Base-by-base conservation (phyloP, 164 flowering plant genomes). In the Stephania japonica region DNA sequence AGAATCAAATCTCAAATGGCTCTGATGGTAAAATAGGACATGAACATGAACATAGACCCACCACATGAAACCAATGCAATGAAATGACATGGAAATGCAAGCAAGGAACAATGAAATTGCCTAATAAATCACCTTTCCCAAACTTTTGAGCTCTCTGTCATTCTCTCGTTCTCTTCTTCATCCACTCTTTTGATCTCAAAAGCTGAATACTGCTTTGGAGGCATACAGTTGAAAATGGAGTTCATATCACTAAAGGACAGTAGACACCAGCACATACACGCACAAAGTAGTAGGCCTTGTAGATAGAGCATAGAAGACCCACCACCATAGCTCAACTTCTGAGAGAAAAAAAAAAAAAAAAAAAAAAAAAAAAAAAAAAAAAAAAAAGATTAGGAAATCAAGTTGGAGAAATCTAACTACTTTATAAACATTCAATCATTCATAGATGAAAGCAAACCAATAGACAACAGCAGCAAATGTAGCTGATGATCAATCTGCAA, bases 201-300 rank as follows among this genome's bases (percentile, higher is more conserved):
- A 67, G 69, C 62, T 41, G 18, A 67, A 67, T 32, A 32, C 38
- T 14, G 66, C 26, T 23, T 63, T 18, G 62, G 16, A 56, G 62
- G 5, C 62, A 19, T 56, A 56, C 62, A 16, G 62, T 56, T 56
- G 16, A 2, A 9, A 56, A 56, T 53, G 21, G 62, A 56, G 62
- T 56, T 56, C n/a, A 19, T 7, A 56, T 56, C 62, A 32, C 38
- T 32, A 16, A 63, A 62, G 21, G 27, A 62, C 25, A 65, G 19
- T 23, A 44, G 8, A 66, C 13, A 32, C 65, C n/a, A 73, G 68
- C 71, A 66, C 67, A 74, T n/a, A 62, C 32, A 74, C 4, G 71
- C 76, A 68, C 53, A 74, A 53, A 68, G 7, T 62, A 56, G 21
- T 19, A 32, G 38, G 38, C 50, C 44, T 65, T 65, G 75, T 44